phyloP scores from a whole-genome alignment of 192 early-diverging fungal genomes.

The Dissophora ornata region DNA sequence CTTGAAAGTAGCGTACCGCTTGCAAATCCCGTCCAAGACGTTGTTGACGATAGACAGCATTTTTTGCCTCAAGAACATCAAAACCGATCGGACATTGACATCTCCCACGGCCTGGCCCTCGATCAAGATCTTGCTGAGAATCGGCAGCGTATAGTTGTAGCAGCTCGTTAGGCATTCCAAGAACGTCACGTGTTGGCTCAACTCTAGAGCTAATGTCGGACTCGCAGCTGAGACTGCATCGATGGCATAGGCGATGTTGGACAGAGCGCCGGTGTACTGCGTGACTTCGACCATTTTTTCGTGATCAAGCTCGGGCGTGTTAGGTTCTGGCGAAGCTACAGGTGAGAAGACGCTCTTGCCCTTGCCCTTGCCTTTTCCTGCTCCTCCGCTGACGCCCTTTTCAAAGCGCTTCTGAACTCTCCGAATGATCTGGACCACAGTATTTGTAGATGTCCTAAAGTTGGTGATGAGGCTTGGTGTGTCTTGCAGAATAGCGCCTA shows the following conservation, averaged over 20 bases:
- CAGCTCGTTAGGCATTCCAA: conserved; percentile 39
- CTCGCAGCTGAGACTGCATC: conserved; percentile 52
- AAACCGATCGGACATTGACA: conserved; percentile 12
- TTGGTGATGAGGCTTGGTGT: conserved; percentile 60
- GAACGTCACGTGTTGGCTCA: conserved; percentile 36
- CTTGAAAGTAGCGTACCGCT: conserved; percentile 49
- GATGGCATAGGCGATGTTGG: conserved; percentile 47
- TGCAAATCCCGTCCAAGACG: conserved; percentile 62
- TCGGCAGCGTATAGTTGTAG: conserved; percentile 48
- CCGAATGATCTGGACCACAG: conserved; percentile 61
- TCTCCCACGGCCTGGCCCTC: conserved; percentile 14
- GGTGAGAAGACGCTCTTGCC: conserved; percentile 47
- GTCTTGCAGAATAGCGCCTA: conserved; percentile 55
- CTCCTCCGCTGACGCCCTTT: conserved; percentile 31
- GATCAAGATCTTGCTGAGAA: conserved; percentile 19
- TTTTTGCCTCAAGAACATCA: conserved; percentile 59
- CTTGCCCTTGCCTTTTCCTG: conserved; percentile 56
- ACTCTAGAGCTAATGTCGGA: conserved; percentile 29
- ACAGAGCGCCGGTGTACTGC: conserved; percentile 37
- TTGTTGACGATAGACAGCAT: conserved; percentile 64
- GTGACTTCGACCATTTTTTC: conserved; percentile 26
- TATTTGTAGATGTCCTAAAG: conserved; percentile 56
- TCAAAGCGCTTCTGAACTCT: conserved; percentile 57
- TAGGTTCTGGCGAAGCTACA: conserved; percentile 11
- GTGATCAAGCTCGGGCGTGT: not conserved